Percentiles rank a stretch among this genome's conserved stretches.
Evolutionary conservation across 2,329 filamentous ascomycete genomes (phyloP).

Genomic region (Ceratocystis diversiconidia): DNA sequence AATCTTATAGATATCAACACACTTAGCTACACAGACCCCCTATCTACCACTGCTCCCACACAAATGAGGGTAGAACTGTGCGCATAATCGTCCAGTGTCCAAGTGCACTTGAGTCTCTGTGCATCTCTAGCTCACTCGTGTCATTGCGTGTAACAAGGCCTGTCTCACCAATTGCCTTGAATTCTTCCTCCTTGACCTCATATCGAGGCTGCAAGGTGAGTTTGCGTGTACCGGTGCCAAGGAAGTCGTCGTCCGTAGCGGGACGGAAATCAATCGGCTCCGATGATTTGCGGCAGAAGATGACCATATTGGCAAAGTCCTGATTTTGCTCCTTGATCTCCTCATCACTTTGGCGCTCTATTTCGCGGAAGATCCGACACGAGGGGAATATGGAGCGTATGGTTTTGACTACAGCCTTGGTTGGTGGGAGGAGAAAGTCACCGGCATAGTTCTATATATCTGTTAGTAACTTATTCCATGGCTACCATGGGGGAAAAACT

Average conservation of each 20-base stretch:
- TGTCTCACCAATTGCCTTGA: slow-evolving; percentile 32
- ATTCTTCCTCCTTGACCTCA: slow-evolving; percentile 46
- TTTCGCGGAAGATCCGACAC: slow-evolving; percentile 83
- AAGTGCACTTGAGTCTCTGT: slow-evolving; percentile 60
- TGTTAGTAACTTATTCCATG: slow-evolving; percentile 11
- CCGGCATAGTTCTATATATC: slow-evolving; percentile 74
- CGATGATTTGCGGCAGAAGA: slow-evolving; percentile 67
- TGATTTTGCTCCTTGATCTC: slow-evolving; percentile 34
- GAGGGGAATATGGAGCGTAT: slow-evolving; percentile 71
- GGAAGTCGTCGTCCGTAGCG: slow-evolving; percentile 49
- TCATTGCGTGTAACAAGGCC: slow-evolving; percentile 47
- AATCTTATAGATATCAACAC: not conserved
- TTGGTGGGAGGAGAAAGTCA: slow-evolving; percentile 63
- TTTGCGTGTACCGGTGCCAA: slow-evolving; percentile 56
- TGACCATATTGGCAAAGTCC: slow-evolving; percentile 91
- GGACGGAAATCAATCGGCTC: slow-evolving; percentile 49
- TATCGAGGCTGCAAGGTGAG: slow-evolving; percentile 57
- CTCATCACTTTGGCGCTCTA: slow-evolving; percentile 36
- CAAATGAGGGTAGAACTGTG: slow-evolving; percentile 54
- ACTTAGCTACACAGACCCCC: not conserved
- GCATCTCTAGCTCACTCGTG: slow-evolving; percentile 51
- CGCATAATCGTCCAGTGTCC: slow-evolving; percentile 93
- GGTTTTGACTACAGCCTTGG: slow-evolving; percentile 67
- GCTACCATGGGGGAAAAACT: slow-evolving; percentile 25
- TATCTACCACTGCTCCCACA: slow-evolving; percentile 79